Evolutionary conservation across 257 asterid genomes (phyloP), one percentile per base, ranked within the genome.

Genomic region (Salvia splendens): DNA sequence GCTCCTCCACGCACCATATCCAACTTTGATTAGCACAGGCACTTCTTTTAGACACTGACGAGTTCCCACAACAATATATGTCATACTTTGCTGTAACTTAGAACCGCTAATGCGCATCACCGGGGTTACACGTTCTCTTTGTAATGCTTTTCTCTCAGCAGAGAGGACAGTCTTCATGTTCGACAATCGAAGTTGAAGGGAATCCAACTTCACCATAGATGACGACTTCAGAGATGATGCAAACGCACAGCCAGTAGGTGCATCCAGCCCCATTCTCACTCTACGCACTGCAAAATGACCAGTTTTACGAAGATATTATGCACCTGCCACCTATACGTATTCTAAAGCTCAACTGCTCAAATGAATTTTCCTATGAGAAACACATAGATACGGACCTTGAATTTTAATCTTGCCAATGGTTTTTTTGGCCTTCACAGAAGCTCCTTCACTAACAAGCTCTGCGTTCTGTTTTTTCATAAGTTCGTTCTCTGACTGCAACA

Each of bases 401-500:
- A 93, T 80, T 79, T 85, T 93, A 67, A 93, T 83, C 79, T 88
- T 90, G 77, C 97, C 96, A 67, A 85, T 71, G 67, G 87, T 85
- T 83, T 90, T 90, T 81, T 88, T 93, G 1, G 85, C 80, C 80
- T 86, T 93, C 20, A 85, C 77, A 28, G 80, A 70, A 57, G 91
- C 95, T 67, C 88, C 89, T 79, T 90, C 99, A 45, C 95, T 78
- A 45, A 86, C 86, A 66, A 88, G 94, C 53, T 84, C 95, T 53
- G 92, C 66, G 24, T 92, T 72, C 45, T 77, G 85, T 65, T 85
- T 93, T 67, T 40, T 79, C 89, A 93, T 15, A n/a, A 93, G 76
- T 57, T 93, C 99, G 66, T 93, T 95, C 80, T 93, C 97, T 1
- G 99, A 79, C 72, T 90, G 99, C 70, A 93, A 72, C 67, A 93